These are phyloP conservation scores for Cercophora sp. DNA, from an alignment of 495 filamentous ascomycete genomes.

Conservation along the genomic window DNA sequence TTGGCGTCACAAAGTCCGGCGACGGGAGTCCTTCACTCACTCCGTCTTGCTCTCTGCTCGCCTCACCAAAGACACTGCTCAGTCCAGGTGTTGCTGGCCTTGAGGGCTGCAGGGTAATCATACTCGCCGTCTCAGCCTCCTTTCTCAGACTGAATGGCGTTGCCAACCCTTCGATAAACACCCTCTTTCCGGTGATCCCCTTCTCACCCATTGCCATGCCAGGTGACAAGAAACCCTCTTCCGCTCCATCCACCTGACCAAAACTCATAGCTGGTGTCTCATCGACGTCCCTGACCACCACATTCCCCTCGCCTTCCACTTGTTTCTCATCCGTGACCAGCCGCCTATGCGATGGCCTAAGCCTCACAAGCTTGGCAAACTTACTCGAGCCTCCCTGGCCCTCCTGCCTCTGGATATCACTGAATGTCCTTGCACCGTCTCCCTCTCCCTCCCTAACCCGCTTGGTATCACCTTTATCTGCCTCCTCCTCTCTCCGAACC, in stretches of 20 bases:
- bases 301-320: slow-evolving; percentile 16
- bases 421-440: slow-evolving; percentile 34
- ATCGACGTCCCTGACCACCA: slow-evolving; percentile 24
- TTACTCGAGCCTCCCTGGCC: slow-evolving; percentile 8
- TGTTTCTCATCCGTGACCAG: slow-evolving; percentile 42
- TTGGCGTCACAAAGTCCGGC: slow-evolving; percentile 1
- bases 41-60: not conserved
- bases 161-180: slow-evolving; percentile 45
- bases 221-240: not conserved
- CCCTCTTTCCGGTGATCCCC: slow-evolving; percentile 43
- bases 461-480: slow-evolving; percentile 25
- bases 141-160: slow-evolving; percentile 47
- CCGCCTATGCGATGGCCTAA: slow-evolving; percentile 28
- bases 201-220: slow-evolving; percentile 18
- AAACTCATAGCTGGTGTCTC: slow-evolving; percentile 25
- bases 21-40: not conserved
- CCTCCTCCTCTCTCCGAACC: slow-evolving; percentile 48
- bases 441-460: slow-evolving; percentile 29
- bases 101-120: slow-evolving; percentile 42
- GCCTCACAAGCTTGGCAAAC: not conserved
- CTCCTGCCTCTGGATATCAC: slow-evolving; percentile 32
- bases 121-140: slow-evolving; percentile 50
- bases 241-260: slow-evolving; percentile 22
- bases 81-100: slow-evolving; percentile 6
- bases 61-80: not conserved